These are phyloP conservation scores for Brassica nigra DNA, from an alignment of 345 rosid genomes.

Conservation along the genomic window DNA sequence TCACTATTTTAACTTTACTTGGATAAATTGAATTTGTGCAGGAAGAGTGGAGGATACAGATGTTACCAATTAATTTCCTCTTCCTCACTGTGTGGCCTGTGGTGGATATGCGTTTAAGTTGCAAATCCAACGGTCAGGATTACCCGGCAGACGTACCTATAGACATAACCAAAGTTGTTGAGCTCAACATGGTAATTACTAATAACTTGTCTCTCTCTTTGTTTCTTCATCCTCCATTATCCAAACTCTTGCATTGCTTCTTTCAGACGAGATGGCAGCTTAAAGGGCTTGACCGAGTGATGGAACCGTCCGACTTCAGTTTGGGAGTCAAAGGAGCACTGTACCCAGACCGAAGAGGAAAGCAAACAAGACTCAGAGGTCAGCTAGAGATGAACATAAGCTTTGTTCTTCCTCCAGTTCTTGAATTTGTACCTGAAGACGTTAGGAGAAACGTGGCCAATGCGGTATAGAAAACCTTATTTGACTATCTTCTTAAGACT, in stretches of 20 bases:
- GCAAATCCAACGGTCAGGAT: slow-evolving; percentile 64
- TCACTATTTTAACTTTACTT: background rate
- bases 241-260: background rate
- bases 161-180: slow-evolving; percentile 64
- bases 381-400: slow-evolving; percentile 72
- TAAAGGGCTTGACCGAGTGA: slow-evolving; percentile 59
- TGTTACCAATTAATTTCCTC: slow-evolving; percentile 78
- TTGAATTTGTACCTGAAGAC: slow-evolving; percentile 68
- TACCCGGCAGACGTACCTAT: slow-evolving; percentile 68
- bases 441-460: slow-evolving; percentile 62
- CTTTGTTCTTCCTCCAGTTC: slow-evolving; percentile 76
- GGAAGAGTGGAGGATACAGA: slow-evolving; percentile 91
- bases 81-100: slow-evolving; percentile 76
- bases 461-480: slow-evolving; percentile 38
- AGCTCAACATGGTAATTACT: slow-evolving; percentile 68
- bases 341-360: slow-evolving; percentile 59
- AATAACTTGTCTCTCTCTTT: background rate
- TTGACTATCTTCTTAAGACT: background rate
- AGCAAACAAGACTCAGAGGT: slow-evolving; percentile 66
- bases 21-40: slow-evolving; percentile 20
- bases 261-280: slow-evolving; percentile 83
- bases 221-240: background rate
- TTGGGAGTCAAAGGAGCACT: slow-evolving; percentile 70
- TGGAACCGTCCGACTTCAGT: slow-evolving; percentile 65
- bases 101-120: slow-evolving; percentile 78